These are phyloP conservation scores for Mixia osmundae DNA, from an alignment of 1,284 basidiomycete species.

Conservation along the genomic window DNA sequence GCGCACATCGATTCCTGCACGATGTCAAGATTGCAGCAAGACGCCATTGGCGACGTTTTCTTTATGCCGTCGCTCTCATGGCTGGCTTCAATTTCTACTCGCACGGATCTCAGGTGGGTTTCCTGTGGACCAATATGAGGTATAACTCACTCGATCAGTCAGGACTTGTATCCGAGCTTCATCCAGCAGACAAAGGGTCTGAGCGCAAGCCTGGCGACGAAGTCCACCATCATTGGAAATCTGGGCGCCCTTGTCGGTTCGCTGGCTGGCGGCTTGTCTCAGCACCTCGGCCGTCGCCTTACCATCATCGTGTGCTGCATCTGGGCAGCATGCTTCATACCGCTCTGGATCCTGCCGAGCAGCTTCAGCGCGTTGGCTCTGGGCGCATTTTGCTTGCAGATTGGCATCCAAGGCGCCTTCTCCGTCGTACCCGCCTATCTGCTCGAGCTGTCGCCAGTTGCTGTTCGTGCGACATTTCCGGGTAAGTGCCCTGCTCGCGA, in stretches of 20 bases:
- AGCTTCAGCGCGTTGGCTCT: conserved; percentile 21
- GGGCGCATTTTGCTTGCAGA: conserved; percentile 34
- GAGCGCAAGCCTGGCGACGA: conserved; percentile 35
- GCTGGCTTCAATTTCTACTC: conserved; percentile 77
- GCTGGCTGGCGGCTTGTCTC: conserved; percentile 51
- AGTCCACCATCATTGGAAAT: conserved; percentile 77
- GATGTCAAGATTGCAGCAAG: conserved; percentile 41
- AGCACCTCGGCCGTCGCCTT: conserved; percentile 68
- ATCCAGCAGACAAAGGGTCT: conserved; percentile 28
- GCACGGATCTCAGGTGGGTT: conserved; percentile 43
- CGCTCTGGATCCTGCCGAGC: conserved; percentile 24
- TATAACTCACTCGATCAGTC: background rate
- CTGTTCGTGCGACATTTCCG: too few species aligned
- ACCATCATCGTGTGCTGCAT: conserved; percentile 41
- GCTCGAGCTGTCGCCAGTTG: too few species aligned
- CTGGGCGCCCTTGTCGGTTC: conserved; percentile 34
- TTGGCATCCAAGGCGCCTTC: conserved; percentile 34
- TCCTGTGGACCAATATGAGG: background rate
- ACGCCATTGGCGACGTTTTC: conserved; percentile 57
- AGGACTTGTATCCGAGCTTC: conserved; percentile 38
- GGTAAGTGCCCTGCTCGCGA: too few species aligned
- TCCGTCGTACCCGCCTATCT: too few species aligned
- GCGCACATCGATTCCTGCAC: conserved; percentile 2
- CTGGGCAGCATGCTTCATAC: conserved; percentile 28
- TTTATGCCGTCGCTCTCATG: conserved; percentile 37